Percentiles rank a stretch among this genome's conserved stretches.
Evolutionary conservation across 2,329 filamentous ascomycete species (phyloP).

Genomic region (Alternaria panax): DNA sequence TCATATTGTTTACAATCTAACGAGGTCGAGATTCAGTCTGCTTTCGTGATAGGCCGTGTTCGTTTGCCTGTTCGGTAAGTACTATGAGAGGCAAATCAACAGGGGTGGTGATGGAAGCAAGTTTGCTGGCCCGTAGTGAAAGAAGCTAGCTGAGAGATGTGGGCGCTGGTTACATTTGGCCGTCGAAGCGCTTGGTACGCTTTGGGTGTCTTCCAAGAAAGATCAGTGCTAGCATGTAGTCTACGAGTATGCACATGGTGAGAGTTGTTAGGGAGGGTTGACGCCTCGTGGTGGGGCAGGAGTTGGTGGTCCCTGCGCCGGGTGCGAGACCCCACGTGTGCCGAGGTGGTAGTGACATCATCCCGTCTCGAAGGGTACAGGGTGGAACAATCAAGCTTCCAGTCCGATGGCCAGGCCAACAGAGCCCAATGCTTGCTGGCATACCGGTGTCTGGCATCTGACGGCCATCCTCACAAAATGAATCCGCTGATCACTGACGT

Average conservation of each 20-base stretch:
- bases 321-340: constrained; percentile 18
- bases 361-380: constrained; percentile 1
- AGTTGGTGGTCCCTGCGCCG: constrained; percentile 24
- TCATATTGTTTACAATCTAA: constrained; percentile 2
- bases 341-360: constrained; percentile 28
- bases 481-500: constrained; percentile 13
- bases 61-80: constrained; percentile 12
- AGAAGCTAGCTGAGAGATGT: background rate
- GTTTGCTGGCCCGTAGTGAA: constrained; percentile 2
- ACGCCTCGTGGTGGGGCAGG: constrained; percentile 11
- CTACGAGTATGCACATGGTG: background rate
- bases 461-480: constrained; percentile 1
- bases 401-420: constrained; percentile 7
- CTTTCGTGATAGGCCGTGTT: constrained; percentile 11
- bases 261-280: background rate
- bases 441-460: background rate
- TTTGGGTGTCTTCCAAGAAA: background rate
- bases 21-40: constrained; percentile 1
- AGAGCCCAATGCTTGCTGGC: background rate
- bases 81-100: constrained; percentile 7
- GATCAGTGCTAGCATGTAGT: background rate
- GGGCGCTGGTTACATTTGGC: background rate
- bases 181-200: background rate
- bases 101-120: constrained; percentile 14
- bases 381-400: constrained; percentile 19